Evolutionary conservation across 805 yeast genomes (phyloP).

Genomic region (Nakazawaea wickerhamii): DNA sequence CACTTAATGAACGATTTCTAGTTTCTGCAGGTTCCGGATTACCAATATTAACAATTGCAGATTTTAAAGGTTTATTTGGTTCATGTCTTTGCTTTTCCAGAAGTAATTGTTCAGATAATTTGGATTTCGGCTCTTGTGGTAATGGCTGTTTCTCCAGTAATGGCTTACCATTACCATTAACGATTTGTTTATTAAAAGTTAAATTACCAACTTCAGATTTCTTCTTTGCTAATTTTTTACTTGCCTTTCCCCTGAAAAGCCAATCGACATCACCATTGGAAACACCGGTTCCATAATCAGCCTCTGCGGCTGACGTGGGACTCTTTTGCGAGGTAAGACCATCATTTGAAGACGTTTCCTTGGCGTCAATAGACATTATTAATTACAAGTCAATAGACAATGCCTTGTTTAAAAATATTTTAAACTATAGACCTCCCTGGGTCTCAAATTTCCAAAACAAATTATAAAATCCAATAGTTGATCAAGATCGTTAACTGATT

Average conservation of each 20-base stretch:
- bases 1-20: slow-evolving; percentile 7
- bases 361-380: too few relatives aligned
- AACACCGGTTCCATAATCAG: slow-evolving; percentile 36
- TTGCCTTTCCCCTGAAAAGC: slow-evolving; percentile 74
- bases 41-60: slow-evolving; percentile 7
- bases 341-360: too few relatives aligned
- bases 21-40: neutral
- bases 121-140: slow-evolving; percentile 3
- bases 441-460: too few relatives aligned
- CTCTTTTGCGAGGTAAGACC: neutral
- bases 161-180: slow-evolving; percentile 18
- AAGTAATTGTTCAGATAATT: slow-evolving; percentile 7
- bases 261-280: slow-evolving; percentile 78
- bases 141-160: slow-evolving; percentile 3
- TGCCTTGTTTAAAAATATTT: too few relatives aligned
- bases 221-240: slow-evolving; percentile 45
- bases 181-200: slow-evolving; percentile 22
- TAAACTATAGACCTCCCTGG: too few relatives aligned
- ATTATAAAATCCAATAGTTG: too few relatives aligned
- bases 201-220: slow-evolving; percentile 25
- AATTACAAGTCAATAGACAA: too few relatives aligned
- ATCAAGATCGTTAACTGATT: too few relatives aligned
- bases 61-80: slow-evolving; percentile 11
- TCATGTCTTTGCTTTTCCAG: neutral
- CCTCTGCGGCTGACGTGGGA: neutral